A percentile compares a stretch with the other conserved stretches of the same genome.
These are phyloP conservation scores for Phoma sp. DNA, from an alignment of 2,329 filamentous ascomycete genomes.

Conservation along the genomic window DNA sequence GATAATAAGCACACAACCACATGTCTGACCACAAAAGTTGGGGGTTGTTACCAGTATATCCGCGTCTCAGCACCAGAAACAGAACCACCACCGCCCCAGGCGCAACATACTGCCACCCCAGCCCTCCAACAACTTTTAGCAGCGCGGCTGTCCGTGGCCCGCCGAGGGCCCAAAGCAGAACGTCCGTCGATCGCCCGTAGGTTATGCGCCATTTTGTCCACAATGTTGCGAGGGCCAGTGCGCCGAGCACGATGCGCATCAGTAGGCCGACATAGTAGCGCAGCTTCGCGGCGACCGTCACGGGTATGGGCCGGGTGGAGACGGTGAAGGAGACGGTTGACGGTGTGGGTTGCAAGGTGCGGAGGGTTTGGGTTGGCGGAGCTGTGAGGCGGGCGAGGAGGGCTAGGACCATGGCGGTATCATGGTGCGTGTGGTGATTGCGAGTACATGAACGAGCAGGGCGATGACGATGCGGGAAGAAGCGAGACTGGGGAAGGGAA, in stretches of 20 bases:
- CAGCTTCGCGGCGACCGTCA: conserved; percentile 55
- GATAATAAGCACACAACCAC: background rate
- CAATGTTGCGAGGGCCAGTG: conserved; percentile 48
- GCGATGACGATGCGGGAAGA: conserved; percentile 25
- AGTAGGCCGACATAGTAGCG: conserved; percentile 54
- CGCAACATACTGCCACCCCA: conserved; percentile 53
- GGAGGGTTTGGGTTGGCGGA: conserved; percentile 36
- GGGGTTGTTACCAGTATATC: conserved; percentile 56
- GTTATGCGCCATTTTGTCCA: conserved; percentile 37
- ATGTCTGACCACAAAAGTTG: too few species aligned
- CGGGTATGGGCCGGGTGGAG: conserved; percentile 71
- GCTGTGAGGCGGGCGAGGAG: conserved; percentile 34
- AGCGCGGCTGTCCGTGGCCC: conserved; percentile 24
- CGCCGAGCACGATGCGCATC: conserved; percentile 53
- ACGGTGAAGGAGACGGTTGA: conserved; percentile 94
- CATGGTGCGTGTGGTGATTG: background rate
- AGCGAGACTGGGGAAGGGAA: conserved; percentile 11
- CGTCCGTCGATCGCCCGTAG: conserved; percentile 1
- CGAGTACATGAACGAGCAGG: background rate
- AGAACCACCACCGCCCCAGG: conserved; percentile 49
- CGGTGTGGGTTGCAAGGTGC: conserved; percentile 60
- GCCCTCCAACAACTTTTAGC: conserved; percentile 46
- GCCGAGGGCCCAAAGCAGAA: conserved; percentile 15
- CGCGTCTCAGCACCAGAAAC: conserved; percentile 55
- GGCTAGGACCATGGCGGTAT: conserved; percentile 24